Evolutionary conservation across 2,329 filamentous ascomycete species (phyloP), one percentile per base, ranked within the genome.

Genomic region (Fusarium succisae): DNA sequence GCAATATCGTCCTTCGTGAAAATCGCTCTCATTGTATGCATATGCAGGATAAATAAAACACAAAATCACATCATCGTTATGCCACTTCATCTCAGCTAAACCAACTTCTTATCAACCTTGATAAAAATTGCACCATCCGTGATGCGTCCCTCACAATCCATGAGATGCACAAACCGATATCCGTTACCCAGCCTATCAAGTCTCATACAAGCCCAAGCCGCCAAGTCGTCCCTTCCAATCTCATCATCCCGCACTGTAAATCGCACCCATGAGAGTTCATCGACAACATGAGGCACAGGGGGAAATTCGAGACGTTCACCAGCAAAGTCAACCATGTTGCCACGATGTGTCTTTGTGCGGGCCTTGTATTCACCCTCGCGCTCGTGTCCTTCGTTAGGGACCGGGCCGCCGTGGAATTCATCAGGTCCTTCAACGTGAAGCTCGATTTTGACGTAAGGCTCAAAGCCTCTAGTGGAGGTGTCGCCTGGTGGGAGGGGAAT

Each of bases 161-260:
- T 86, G 66, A 98, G 84, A 77, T 92, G 92, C 63, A 98, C 86
- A 74, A 98, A 91, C 17, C 95, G 87, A 76, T 93, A 93, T 2
- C 96, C 96, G 39, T 88, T 84, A 69, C 90, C 90, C 67, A 98
- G 82, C 13, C 95, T 89, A 82, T 98, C 95, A 28, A 98, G 88
- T 44, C 95, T 89, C 76, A 97, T 91, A 79, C 95, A 98, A 4
- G 93, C 91, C 96, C 96, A 98, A 6, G 93, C 94, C 17, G 94
- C 92, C 64, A 98, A 82, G 67, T 92, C 89, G 78, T 98, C 95
- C 71, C 89, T 88, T 8, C 92, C 91, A 74, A 95, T 89, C 81
- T 96, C 93, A 76, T 97, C 93, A 80, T 98, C 94, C 82, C 95
- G 93, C 75, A 98, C 87, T 77, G 97, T 94, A 86, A 98, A 94